Base-by-base conservation (phyloP, 805 yeast genomes). In the Brettanomyces custersianus region DNA sequence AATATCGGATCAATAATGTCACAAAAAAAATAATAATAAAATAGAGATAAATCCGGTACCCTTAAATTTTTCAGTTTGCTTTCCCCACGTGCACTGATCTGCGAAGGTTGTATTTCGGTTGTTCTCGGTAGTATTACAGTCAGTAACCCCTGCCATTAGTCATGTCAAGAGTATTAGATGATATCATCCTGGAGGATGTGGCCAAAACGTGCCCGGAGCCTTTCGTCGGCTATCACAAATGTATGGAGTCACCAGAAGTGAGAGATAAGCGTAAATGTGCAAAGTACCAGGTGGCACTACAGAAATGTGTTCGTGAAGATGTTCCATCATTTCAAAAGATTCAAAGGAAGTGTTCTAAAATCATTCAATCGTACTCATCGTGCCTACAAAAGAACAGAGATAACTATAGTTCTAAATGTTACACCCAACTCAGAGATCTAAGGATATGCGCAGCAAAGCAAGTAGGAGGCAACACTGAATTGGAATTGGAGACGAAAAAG, bases 241-340 rank as follows among this genome's bases (percentile, higher is more conserved):
- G 94, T 51, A 70, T 84, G 55, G 57, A 39, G 24, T 60, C 74
- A 24, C 78, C 78, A 27, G 68, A 66, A 37, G 74, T 41, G 10
- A 46, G 74, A 10, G 63, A 65, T 42, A 66, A 69, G 18, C 48
- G 56, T 15, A 60, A 63, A 39, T 84, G 94, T 51, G 54, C 59
- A 0, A 54, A 52, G 27, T 70, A 77, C 43, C 94, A 82, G 55
- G 54, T 57, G 28, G 65, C 64, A 15, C 63, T 84, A 25, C 69
- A 84, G 13, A 45, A 49, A 15, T 84, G 95, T 55, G 83, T 84
- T 42, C 70, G 67, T 48, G 60, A 62, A 11, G 51, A 59, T 26
- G 90, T 82, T 12, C 90, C 94, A 1, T 68, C 83, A 7, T 81
- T 82, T 55, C 76, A 74, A 50, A 72, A 67, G 50, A 82, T 84